Conservation (phyloP, 805 yeast genomes). For the Lipomyces chichibuensis region DNA sequence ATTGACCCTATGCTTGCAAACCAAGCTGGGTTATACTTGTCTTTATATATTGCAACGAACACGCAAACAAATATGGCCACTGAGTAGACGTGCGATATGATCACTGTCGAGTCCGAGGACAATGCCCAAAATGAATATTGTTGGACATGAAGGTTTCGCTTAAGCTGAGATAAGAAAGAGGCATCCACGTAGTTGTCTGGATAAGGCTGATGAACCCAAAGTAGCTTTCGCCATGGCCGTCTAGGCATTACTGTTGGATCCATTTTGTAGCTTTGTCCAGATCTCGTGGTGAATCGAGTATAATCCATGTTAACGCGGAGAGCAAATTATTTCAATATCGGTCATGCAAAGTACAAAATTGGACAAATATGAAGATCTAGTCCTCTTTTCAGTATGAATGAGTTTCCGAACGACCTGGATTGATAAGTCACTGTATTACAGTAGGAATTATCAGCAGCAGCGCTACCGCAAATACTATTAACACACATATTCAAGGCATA, state of each 20-base stretch:
- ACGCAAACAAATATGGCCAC: slow-evolving; percentile 65
- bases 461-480: not conserved
- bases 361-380: not conserved
- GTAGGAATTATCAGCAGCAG: not conserved
- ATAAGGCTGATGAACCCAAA: slow-evolving; percentile 82
- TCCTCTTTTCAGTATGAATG: not conserved
- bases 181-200: slow-evolving; percentile 90
- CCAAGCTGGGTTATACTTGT: slow-evolving; percentile 41
- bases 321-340: not conserved
- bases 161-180: slow-evolving; percentile 77
- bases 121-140: slow-evolving; percentile 65
- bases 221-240: slow-evolving; percentile 77
- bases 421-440: not conserved
- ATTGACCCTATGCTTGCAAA: slow-evolving; percentile 40
- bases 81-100: slow-evolving; percentile 66
- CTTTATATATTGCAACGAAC: slow-evolving; percentile 59
- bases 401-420: not conserved
- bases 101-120: slow-evolving; percentile 69
- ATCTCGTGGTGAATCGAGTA: not conserved
- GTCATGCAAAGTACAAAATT: not conserved
- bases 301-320: not conserved
- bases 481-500: not conserved
- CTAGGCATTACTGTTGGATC: not conserved
- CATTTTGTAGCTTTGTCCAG: not conserved
- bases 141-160: slow-evolving; percentile 73